A percentile compares a stretch with the other conserved stretches of the same genome.
These are phyloP conservation scores for Dryas alaskensis DNA, from an alignment of 306 rosid species.

Conservation along the genomic window DNA sequence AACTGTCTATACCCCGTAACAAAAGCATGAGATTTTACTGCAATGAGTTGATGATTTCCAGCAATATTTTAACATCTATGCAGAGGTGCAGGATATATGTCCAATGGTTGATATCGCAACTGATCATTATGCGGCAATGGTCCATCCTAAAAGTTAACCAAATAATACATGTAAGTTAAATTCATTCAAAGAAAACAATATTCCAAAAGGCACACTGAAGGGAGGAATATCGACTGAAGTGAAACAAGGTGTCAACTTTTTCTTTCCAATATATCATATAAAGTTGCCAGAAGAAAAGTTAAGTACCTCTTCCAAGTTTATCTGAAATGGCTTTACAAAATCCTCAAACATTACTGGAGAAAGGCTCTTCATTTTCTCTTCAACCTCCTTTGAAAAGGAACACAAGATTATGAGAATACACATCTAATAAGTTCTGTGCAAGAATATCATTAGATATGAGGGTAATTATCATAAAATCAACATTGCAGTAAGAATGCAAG, in stretches of 20 bases:
- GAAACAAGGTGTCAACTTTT: not conserved
- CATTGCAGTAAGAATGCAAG: not conserved
- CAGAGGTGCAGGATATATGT: slow-evolving; percentile 79
- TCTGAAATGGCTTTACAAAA: slow-evolving; percentile 75
- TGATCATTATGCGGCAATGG: slow-evolving; percentile 64
- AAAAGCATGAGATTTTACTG: slow-evolving; percentile 4
- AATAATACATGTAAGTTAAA: not conserved
- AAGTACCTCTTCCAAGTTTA: slow-evolving; percentile 70
- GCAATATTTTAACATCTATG: slow-evolving; percentile 62
- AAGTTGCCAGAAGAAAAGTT: slow-evolving; percentile 4
- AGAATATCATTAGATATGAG: slow-evolving; percentile 7
- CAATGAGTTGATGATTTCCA: slow-evolving; percentile 20
- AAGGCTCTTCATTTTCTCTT: slow-evolving; percentile 66
- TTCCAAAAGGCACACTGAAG: not conserved
- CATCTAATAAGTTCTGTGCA: slow-evolving; percentile 8
- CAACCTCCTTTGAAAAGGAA: slow-evolving; percentile 59
- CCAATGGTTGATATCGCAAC: slow-evolving; percentile 50
- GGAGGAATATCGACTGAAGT: not conserved
- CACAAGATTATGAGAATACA: slow-evolving; percentile 13
- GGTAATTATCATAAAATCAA: slow-evolving; percentile 3
- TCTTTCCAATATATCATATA: not conserved
- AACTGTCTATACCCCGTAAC: not conserved
- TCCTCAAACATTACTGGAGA: slow-evolving; percentile 90
- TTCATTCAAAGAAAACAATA: not conserved
- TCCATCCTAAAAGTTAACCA: slow-evolving; percentile 56